Percentiles rank a stretch among this genome's conserved stretches.
phyloP scores from a whole-genome alignment of 2,329 filamentous ascomycete species.

The Rugonectria rugulosa region DNA sequence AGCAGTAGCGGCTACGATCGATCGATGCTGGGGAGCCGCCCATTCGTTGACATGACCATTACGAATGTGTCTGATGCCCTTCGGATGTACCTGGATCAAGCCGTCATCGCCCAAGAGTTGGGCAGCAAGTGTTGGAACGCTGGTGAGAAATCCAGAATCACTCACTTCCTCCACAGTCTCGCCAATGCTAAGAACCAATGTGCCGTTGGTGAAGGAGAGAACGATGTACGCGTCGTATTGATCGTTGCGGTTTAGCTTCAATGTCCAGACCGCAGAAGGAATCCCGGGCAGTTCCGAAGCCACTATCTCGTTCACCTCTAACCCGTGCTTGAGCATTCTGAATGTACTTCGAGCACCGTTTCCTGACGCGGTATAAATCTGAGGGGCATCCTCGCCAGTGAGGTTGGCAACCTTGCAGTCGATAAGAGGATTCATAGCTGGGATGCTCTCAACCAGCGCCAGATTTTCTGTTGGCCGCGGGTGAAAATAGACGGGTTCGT shows the following conservation, averaged over 20 bases:
- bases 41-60: slow-evolving; percentile 86
- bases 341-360: slow-evolving; percentile 90
- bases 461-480: slow-evolving; percentile 83
- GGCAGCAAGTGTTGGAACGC: slow-evolving; percentile 88
- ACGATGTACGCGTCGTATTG: slow-evolving; percentile 94
- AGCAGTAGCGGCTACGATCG: slow-evolving; percentile 92
- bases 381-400: slow-evolving; percentile 90
- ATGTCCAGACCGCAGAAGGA: slow-evolving; percentile 94
- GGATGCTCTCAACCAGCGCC: slow-evolving; percentile 82
- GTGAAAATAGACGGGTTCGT: slow-evolving; percentile 84
- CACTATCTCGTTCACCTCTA: slow-evolving; percentile 95
- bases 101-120: slow-evolving; percentile 95
- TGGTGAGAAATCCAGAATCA: slow-evolving; percentile 89
- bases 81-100: slow-evolving; percentile 93
- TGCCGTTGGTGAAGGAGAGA: slow-evolving; percentile 90
- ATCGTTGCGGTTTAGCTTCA: slow-evolving; percentile 82
- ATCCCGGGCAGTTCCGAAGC: slow-evolving; percentile 88
- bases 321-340: slow-evolving; percentile 87
- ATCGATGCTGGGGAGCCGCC: slow-evolving; percentile 90
- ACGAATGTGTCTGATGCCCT: slow-evolving; percentile 90
- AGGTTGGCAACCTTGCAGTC: slow-evolving; percentile 93
- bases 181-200: slow-evolving; percentile 91
- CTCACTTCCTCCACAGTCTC: slow-evolving; percentile 96
- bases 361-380: slow-evolving; percentile 93
- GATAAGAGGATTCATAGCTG: slow-evolving; percentile 89